Base-by-base conservation (phyloP, 2,329 filamentous ascomycete genomes). In the Neophaeococcomyces aloes region DNA sequence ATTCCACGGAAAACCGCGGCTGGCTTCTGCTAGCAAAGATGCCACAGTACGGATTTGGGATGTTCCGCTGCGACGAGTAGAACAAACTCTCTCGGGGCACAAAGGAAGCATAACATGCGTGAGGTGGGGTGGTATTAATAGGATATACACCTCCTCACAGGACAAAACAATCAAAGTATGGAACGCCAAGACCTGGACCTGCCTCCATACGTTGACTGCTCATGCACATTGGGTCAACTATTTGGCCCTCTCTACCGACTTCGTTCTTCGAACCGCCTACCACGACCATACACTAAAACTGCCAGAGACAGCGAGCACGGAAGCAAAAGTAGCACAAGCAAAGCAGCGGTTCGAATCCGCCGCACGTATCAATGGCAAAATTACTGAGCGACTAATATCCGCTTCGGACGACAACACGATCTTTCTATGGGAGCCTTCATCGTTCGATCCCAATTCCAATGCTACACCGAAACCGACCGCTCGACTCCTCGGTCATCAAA, bases 221-320 rank as follows among this genome's bases (percentile, higher is more conserved):
- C 93, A 98, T 60, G 86, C 84, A 0, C 91, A 96, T 60, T 94
- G 89, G 78, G 85, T 98, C 23, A 98, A 98, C 60, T 86, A 95
- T 58, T 75, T 98, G 17, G 87, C 91, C 0, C 73, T 98, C 3
- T 95, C 87, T 0, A 95, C 87, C 3, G 91, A 96, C 57, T 91
- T 88, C 57, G 87, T 83, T 2, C 70, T 95, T 29, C 76, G 87
- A 38, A 95, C 88, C 0, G 81, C 77, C 1, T 98, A 81, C 65
- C 83, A 85, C 58, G 89, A 96, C 57, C 87, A 95, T 61, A 78
- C 76, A 10, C 79, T 79, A 13, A 75, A 78, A 49, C 68, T 83
- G 0, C 88, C 88, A 0, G 65, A 68, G 0, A 77, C 77, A 0
- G 39, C 39, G 15, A 42, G 30, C n/a, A 76, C 79, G 1, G 81